phyloP scores from a whole-genome alignment of 2,329 filamentous ascomycete genomes.

The Fusarium mangiferae region DNA sequence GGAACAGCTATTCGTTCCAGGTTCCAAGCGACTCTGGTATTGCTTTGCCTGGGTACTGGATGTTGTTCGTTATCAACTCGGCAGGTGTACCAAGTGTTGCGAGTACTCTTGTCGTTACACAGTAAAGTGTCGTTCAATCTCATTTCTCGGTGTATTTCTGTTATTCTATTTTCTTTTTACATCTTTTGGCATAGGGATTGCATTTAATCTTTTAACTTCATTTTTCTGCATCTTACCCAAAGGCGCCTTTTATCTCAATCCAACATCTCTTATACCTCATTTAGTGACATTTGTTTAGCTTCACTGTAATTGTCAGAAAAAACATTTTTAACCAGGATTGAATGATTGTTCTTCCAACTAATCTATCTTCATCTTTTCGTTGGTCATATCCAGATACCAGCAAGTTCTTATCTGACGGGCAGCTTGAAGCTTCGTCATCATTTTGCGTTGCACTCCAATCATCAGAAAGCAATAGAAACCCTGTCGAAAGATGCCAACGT shows the following conservation, averaged over 20 bases:
- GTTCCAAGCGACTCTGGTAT: slow-evolving; percentile 27
- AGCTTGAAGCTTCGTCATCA: too few relatives aligned
- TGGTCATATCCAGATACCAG: background rate
- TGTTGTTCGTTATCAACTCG: slow-evolving; percentile 30
- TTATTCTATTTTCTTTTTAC: background rate
- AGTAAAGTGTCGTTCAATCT: background rate
- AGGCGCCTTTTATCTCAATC: fast-evolving
- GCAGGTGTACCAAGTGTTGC: slow-evolving; percentile 31
- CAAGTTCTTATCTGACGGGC: too few relatives aligned
- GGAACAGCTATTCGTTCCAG: slow-evolving; percentile 9
- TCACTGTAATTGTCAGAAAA: background rate
- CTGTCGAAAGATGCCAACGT: fast-evolving
- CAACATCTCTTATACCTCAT: background rate
- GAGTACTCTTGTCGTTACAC: background rate
- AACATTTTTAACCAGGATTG: background rate
- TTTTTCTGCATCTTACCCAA: background rate
- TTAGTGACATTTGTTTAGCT: background rate
- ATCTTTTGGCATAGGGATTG: fast-evolving
- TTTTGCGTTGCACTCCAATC: fast-evolving
- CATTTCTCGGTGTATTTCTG: background rate
- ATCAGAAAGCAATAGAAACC: fast-evolving
- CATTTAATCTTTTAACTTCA: fast-evolving
- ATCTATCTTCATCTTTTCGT: background rate
- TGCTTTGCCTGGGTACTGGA: slow-evolving; percentile 32
- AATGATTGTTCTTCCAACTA: background rate